Evolutionary conservation across 495 filamentous ascomycete genomes (phyloP).

Genomic region (Cryomyces antarcticus): DNA sequence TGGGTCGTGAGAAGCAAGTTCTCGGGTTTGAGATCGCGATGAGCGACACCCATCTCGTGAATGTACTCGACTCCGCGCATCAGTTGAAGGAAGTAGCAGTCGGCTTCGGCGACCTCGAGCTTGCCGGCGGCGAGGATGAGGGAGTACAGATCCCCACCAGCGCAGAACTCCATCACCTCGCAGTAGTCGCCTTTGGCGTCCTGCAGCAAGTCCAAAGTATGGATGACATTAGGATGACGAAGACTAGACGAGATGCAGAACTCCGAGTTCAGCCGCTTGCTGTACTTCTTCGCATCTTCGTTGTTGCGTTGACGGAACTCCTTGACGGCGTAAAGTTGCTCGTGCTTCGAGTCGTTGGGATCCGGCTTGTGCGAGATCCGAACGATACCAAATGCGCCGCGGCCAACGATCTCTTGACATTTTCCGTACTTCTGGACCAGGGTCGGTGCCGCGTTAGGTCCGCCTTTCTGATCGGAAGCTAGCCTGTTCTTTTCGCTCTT

Average conservation of each 20-base stretch:
- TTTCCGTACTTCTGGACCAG: slow-evolving; percentile 96
- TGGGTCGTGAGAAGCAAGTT: slow-evolving; percentile 86
- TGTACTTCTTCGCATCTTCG: slow-evolving; percentile 89
- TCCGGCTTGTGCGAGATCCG: slow-evolving; percentile 94
- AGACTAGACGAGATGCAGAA: slow-evolving; percentile 97
- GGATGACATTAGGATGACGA: slow-evolving; percentile 94
- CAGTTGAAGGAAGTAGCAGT: slow-evolving; percentile 98
- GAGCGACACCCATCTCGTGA: slow-evolving; percentile 98
- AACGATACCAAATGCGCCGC: slow-evolving; percentile 92
- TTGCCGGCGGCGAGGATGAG: slow-evolving; percentile 82
- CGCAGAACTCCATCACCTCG: slow-evolving; percentile 99
- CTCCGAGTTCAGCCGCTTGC: slow-evolving; percentile 93
- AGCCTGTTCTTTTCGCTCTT: slow-evolving; percentile 67
- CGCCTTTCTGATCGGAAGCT: slow-evolving; percentile 55
- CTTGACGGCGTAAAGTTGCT: slow-evolving; percentile 94
- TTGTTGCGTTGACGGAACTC: slow-evolving; percentile 89
- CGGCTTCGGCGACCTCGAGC: slow-evolving; percentile 80
- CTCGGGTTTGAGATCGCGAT: slow-evolving; percentile 93
- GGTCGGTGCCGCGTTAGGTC: slow-evolving; percentile 55
- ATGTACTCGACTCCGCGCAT: slow-evolving; percentile 99
- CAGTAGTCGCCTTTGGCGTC: slow-evolving; percentile 97
- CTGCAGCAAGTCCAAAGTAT: slow-evolving; percentile 85
- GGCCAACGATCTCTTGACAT: slow-evolving; percentile 95
- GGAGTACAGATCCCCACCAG: slow-evolving; percentile 90
- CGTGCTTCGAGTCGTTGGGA: slow-evolving; percentile 53